Base-by-base conservation (phyloP, 2,329 filamentous ascomycete genomes). In the Aspergillus eucalypticola region DNA sequence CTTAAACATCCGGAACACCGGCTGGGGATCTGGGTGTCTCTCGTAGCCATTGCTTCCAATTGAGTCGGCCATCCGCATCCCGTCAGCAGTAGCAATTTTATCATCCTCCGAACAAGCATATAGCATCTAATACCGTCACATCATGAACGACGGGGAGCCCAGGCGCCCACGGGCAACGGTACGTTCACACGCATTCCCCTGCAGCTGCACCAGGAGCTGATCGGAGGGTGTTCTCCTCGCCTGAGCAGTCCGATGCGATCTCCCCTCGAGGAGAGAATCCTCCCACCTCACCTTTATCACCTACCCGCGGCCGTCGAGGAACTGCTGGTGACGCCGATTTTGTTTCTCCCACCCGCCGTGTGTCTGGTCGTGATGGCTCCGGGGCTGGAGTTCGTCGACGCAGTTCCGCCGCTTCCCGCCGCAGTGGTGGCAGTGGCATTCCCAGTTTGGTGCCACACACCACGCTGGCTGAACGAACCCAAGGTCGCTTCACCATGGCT, bases 401-500 rank as follows among this genome's bases (percentile, higher is more conserved):
- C 39, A 70, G 66, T 60, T 69, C 69, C 5, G 56, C 49, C 8
- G 50, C 63, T 19, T 63, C 68, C 3, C 64, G 66, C 38, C 64
- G 63, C 10, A 65, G 65, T 29, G 60, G 65, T 29, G 60, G 56
- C 8, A 62, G 66, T 23, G 60, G 56, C 19, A 46, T 69, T 0
- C 66, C 67, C 23, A 74, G 72, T 51, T 54, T 73, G 27, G 59
- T 58, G 11, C 64, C 64, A 10, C 68, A 65, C 21, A 69, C 67
- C 0, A 72, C 69, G 3, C 65, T 74, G 8, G 71, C 72, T 0
- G 57, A 71, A 64, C 71, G 7, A 56, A 73, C 71, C 0, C 64
- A 67, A 32, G 71, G 72, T 2, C 67, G 65, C 11, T 75, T 74
- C 59, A 74, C 73, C 1, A 60, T 74, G 21, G 73, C 67, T 6